Conservation (phyloP, 2,329 filamentous ascomycete genomes). For the Talaromyces piceae region DNA sequence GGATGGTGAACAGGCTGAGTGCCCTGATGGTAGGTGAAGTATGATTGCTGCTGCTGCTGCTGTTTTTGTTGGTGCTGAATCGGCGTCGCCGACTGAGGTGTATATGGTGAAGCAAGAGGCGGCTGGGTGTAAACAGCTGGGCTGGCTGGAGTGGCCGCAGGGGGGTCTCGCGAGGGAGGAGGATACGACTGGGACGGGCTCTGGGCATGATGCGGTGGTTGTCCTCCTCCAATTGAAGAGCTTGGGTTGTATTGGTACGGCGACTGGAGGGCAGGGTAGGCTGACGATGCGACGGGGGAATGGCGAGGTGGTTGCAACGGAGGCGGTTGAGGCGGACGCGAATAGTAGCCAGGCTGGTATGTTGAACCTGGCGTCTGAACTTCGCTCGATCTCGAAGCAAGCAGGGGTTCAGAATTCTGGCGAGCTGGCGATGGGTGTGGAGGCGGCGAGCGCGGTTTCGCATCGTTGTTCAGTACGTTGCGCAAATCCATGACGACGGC, state of each 20-base stretch:
- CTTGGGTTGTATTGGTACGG: slow-evolving; percentile 34
- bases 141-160: slow-evolving; percentile 17
- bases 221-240: slow-evolving; percentile 23
- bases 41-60: slow-evolving; percentile 30
- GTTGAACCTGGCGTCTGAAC: slow-evolving; percentile 16
- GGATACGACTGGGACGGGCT: slow-evolving; percentile 26
- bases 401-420: slow-evolving; percentile 22
- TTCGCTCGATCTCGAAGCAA: slow-evolving; percentile 17
- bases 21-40: slow-evolving; percentile 30
- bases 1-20: slow-evolving; percentile 35
- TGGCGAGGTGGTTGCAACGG: slow-evolving; percentile 39
- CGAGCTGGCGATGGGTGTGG: slow-evolving; percentile 21
- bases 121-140: slow-evolving; percentile 23
- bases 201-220: slow-evolving; percentile 25
- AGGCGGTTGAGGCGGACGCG: slow-evolving; percentile 33
- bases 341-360: slow-evolving; percentile 22
- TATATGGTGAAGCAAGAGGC: slow-evolving; percentile 32
- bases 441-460: slow-evolving; percentile 20
- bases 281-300: slow-evolving; percentile 36
- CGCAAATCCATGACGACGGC: slow-evolving; percentile 44
- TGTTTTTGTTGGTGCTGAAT: slow-evolving; percentile 19
- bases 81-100: slow-evolving; percentile 29
- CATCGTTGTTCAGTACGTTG: slow-evolving; percentile 45
- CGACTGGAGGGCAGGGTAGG: slow-evolving; percentile 32
- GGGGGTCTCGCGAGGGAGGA: slow-evolving; percentile 28